phyloP scores from a whole-genome alignment of 73 alveolate genomes.

The Paramecium sonneborni region DNA sequence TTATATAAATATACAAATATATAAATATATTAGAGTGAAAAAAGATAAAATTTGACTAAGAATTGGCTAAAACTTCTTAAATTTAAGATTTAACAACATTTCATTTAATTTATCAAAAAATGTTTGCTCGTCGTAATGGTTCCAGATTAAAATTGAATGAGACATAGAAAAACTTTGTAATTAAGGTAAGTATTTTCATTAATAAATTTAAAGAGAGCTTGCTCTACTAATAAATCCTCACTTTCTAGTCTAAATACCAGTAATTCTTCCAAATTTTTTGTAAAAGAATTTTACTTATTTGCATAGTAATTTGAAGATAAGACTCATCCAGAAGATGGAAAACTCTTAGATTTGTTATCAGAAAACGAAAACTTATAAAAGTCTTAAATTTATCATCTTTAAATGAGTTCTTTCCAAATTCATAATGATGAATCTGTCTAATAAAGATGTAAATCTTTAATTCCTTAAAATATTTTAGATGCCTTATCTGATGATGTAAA shows the following conservation, averaged over 20 bases:
- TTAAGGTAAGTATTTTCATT: not conserved
- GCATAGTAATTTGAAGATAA: not conserved
- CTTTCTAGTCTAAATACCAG: not conserved
- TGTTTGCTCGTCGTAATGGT: not conserved
- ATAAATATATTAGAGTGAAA: not conserved
- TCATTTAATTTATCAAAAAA: not conserved
- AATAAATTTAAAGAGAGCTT: not conserved
- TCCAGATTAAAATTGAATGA: not conserved
- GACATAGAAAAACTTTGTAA: not conserved
- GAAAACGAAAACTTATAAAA: not conserved
- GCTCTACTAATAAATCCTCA: not conserved
- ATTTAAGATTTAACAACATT: not conserved
- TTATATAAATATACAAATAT: not conserved
- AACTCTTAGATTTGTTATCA: not conserved
- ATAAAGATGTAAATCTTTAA: not conserved
- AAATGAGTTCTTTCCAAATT: not conserved
- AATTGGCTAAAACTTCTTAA: not conserved
- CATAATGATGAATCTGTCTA: not conserved
- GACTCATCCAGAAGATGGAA: conserved; percentile 9
- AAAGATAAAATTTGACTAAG: not conserved
- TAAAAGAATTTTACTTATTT: not conserved
- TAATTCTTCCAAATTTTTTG: not conserved
- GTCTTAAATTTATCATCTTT: not conserved
- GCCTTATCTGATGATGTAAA: conserved; percentile 37
- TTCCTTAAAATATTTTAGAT: not conserved